Evolutionary conservation across 179 eudicot species (phyloP).

Genomic region (Gypsophila paniculata): DNA sequence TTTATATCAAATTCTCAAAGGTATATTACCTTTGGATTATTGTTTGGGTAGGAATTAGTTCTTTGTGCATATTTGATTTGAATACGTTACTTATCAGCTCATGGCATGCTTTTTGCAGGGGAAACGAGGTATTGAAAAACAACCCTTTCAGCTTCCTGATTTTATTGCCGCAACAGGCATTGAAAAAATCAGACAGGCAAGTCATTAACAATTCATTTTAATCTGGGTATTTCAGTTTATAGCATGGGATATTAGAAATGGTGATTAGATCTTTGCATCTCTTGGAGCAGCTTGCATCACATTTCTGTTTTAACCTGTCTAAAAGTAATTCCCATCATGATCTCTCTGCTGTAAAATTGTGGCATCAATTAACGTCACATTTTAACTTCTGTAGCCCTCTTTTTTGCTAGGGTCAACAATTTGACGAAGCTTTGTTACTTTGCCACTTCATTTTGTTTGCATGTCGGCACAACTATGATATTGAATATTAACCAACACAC

Average conservation of each 20-base stretch:
- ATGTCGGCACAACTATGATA: neutral
- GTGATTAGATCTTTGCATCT: neutral
- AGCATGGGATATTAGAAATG: neutral
- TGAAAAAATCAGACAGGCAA: conserved; percentile 97
- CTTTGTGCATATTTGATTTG: conserved; percentile 8
- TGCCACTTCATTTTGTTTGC: neutral
- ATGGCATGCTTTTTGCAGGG: conserved; percentile 56
- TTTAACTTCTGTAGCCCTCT: no score
- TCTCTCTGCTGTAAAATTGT: neutral
- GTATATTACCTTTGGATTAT: conserved; percentile 11
- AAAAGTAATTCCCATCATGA: neutral
- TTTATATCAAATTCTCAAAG: conserved; percentile 20
- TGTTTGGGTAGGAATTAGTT: conserved; percentile 14
- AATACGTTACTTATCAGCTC: conserved; percentile 38
- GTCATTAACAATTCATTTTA: neutral
- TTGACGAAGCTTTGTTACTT: neutral
- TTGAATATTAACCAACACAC: neutral
- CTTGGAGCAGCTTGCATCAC: neutral
- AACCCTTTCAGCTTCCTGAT: conserved; percentile 98
- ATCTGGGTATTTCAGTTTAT: neutral
- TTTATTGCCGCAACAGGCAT: conserved; percentile 99
- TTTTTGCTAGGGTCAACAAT: neutral
- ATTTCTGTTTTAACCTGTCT: neutral
- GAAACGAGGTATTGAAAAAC: conserved; percentile 96
- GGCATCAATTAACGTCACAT: neutral